Conservation (phyloP, 331 rosid genomes). For the Saraca asoca region DNA sequence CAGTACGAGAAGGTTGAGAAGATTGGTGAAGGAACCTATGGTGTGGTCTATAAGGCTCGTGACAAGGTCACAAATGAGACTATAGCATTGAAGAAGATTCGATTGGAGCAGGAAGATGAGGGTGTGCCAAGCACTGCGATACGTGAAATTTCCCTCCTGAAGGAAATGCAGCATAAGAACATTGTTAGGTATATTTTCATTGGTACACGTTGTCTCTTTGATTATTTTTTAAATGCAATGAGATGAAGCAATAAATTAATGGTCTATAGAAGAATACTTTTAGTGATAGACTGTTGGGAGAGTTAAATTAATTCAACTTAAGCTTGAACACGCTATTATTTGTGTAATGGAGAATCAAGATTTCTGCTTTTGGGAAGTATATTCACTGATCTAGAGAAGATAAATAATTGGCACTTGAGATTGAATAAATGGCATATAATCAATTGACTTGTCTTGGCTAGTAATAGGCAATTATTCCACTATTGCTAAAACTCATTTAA, state of each 20-base stretch:
- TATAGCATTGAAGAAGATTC: conserved; percentile 93
- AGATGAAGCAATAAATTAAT: too few species aligned
- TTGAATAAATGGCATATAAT: conserved; percentile 2
- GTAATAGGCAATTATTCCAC: not conserved
- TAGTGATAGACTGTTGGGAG: too few species aligned
- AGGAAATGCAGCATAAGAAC: conserved; percentile 97
- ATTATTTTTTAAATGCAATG: too few species aligned
- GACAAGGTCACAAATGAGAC: conserved; percentile 84
- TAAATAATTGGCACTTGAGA: conserved; percentile 5
- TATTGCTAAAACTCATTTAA: not conserved
- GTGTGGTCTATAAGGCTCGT: conserved; percentile 98
- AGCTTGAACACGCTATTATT: not conserved
- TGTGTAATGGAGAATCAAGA: not conserved
- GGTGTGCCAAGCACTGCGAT: conserved; percentile 99
- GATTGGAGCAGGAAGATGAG: conserved; percentile 97
- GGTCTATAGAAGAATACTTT: too few species aligned
- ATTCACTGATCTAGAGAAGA: conserved; percentile 23
- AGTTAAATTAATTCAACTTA: too few species aligned
- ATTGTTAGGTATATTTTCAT: conserved; percentile 69
- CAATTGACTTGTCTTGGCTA: not conserved
- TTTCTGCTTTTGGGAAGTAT: conserved; percentile 28
- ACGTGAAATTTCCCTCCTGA: conserved; percentile 90
- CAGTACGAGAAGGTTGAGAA: conserved; percentile 98
- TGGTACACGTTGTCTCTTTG: not conserved
- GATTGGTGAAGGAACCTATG: conserved; percentile 98